Evolutionary conservation across 208 protist genomes (phyloP), one percentile per base, ranked within the genome.

Genomic region (Leishmania tropica): DNA sequence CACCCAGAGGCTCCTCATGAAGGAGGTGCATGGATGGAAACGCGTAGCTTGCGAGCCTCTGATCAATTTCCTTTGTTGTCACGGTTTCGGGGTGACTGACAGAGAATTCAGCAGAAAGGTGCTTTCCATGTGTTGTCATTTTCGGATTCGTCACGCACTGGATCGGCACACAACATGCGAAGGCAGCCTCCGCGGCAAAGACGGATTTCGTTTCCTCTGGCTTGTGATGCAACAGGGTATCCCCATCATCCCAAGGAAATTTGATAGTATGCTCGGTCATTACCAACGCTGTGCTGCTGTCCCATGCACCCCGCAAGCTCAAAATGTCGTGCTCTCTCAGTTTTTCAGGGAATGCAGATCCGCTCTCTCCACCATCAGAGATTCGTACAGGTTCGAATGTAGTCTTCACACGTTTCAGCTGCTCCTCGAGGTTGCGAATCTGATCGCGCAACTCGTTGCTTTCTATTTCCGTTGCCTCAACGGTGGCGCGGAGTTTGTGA

Each of bases 1-100:
- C 58, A 58, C 67, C 84, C 19, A 75, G 45, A 17, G 83, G 68
- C 31, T 87, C 65, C 17, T 67, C 48, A 45, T 88, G 81, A 10
- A 94, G 81, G 51, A 83, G 77, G 53, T 85, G 65, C 10, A 94
- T 21, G 19, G 84, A 85, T 35, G 83, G 84, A 48, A 90, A 94
- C 1, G 81, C 17, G 65, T 86, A 87, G 21, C 56, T 71, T 10
- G 80, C 76, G 17, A 94, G 71, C 8, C 77, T 60, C 28, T 71
- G 51, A 56, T 94, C 76, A 5, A 94, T 85, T 10, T 82, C 37
- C n/a, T 70, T 81, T 1, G 74, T 40, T 5, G 87, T 70, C 6
- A 90, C 31, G 40, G 71, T 78, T 0, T 67, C 3, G 2, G 84
- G 80, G 62, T 94, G 90, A 11, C 42, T 62, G 0, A 94, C 82